Conservation (phyloP, 2,329 filamentous ascomycete genomes). For the Ophiostoma perfectum region DNA sequence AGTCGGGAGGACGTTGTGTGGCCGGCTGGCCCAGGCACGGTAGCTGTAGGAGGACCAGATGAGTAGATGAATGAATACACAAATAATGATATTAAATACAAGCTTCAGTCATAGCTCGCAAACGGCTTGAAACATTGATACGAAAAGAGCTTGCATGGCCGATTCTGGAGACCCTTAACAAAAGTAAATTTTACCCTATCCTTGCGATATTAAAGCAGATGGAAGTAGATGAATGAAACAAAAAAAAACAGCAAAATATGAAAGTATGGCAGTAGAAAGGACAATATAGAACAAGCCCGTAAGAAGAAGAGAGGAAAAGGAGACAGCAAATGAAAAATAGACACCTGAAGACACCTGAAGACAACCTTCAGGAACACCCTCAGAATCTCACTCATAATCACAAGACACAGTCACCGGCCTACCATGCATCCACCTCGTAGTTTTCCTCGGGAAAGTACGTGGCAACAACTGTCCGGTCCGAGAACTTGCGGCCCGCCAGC, state of each 20-base stretch:
- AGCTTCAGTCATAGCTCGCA: background rate
- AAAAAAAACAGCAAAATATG: background rate
- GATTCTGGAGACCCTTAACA: background rate
- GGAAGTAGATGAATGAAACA: background rate
- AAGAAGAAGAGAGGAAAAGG: background rate
- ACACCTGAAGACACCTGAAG: background rate
- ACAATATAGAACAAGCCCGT: constrained; percentile 3
- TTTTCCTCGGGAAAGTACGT: constrained; percentile 98
- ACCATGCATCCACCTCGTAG: constrained; percentile 89
- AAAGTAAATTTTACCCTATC: background rate
- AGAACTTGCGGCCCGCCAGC: constrained; percentile 93
- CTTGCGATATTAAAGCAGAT: background rate
- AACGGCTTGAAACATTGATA: no score
- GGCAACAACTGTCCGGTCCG: constrained; percentile 89
- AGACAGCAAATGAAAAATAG: background rate
- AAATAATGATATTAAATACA: background rate
- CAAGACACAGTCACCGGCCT: constrained; percentile 28
- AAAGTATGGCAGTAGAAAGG: background rate
- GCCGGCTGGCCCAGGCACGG: background rate
- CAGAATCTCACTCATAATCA: background rate
- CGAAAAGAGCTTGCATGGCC: no score
- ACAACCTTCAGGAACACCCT: no score
- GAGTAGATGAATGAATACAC: background rate
- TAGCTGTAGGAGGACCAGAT: background rate
- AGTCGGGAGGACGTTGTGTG: background rate